A percentile compares a stretch with the other conserved stretches of the same genome.
Evolutionary conservation across 441 rosid species (phyloP).

Genomic region (Gossypium davidsonii): DNA sequence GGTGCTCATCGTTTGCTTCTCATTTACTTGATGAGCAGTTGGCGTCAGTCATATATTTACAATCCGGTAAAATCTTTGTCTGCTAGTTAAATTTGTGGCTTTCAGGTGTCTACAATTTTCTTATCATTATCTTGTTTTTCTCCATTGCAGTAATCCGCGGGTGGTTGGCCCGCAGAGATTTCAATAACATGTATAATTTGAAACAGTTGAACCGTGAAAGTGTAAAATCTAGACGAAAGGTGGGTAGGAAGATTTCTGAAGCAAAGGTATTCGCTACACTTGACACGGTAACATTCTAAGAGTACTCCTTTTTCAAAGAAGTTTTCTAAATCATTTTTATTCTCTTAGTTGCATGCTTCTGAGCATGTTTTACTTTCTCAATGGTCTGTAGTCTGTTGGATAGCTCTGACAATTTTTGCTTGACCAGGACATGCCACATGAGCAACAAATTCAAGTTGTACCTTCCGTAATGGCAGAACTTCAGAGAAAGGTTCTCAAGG

Average conservation of each 20-base stretch:
- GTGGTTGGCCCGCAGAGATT: constrained; percentile 65
- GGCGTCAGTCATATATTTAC: constrained; percentile 48
- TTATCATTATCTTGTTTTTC: constrained; percentile 9
- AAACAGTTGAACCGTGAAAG: constrained; percentile 26
- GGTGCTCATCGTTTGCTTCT: constrained; percentile 23
- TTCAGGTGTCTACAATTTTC: constrained; percentile 6
- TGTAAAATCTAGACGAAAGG: constrained; percentile 33
- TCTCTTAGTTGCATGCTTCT: neutral
- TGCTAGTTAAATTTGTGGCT: constrained; percentile 2
- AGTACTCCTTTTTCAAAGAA: neutral
- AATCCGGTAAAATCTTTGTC: constrained; percentile 53
- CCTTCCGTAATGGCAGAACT: constrained; percentile 51
- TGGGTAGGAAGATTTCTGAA: constrained; percentile 45
- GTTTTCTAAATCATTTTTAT: neutral
- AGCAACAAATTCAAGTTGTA: constrained; percentile 29
- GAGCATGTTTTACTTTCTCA: constrained; percentile 10
- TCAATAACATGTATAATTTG: constrained; percentile 32
- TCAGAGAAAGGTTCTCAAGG: constrained; percentile 56
- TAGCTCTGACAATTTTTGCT: constrained; percentile 14
- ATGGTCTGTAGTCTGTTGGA: constrained; percentile 4
- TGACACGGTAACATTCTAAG: neutral
- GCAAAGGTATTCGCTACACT: constrained; percentile 49
- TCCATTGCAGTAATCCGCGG: constrained; percentile 66
- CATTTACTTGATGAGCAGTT: constrained; percentile 29
- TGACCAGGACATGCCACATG: constrained; percentile 47